Base-by-base conservation (phyloP, 2,329 filamentous ascomycete genomes). In the Alternaria ethzedia region DNA sequence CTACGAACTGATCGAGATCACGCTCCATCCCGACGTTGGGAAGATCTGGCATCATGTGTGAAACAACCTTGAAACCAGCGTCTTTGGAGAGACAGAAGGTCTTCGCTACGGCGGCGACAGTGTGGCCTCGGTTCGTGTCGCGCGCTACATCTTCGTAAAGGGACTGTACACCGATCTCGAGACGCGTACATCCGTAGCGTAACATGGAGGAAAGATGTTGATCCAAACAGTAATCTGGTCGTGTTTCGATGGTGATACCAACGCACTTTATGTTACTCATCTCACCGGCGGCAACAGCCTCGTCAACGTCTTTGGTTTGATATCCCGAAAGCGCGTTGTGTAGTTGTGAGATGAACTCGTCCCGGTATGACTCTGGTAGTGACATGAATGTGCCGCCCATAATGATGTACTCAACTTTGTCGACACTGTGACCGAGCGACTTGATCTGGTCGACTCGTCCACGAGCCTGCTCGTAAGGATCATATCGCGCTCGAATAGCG, bases 381-480 rank as follows among this genome's bases (percentile, higher is more conserved):
- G 95, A 98, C 96, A 99, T 99, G 82, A 99, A 99, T 0, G 96
- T 99, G 70, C 96, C 96, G 64, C 96, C 96, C 96, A 99, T 99
- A 78, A 99, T 97, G 77, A 99, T 99, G 81, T 98, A 99, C 83
- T 99, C 96, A 23, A 99, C 96, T 81, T 99, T 99, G 83, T 99
- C 96, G 51, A 99, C 96, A 49, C 93, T 97, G 81, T 99, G 96
- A 1, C 96, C 96, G 0, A 99, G 86, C 2, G 93, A 92, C 80
- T 97, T 96, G 77, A 99, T 93, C 82, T 99, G 96, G 74, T 99
- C 96, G 6, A 99, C 95, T 71, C 96, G 89, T 45, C 96, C 96
- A 78, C 96, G 88, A 15, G 96, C 96, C 83, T 99, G 96, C 81
- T 99, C 96, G 73, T 97, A 99, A 0, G 96, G 96, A 76, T 99